Conservation (phyloP, 208 protist genomes). For the Leishmania tropica region DNA sequence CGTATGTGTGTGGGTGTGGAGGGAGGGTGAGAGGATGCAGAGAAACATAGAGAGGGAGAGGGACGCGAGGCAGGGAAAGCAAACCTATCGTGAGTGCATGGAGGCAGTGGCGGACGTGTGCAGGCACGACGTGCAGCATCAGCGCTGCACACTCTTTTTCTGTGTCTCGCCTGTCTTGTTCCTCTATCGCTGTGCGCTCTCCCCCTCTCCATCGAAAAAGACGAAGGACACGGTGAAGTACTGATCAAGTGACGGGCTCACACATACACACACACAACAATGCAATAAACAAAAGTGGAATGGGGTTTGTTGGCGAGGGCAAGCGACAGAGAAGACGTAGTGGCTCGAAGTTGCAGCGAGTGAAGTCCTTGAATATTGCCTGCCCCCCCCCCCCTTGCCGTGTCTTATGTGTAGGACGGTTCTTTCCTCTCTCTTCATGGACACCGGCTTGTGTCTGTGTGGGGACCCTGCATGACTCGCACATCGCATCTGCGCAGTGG, state of each 20-base stretch:
- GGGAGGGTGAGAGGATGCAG: background rate
- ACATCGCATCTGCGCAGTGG: background rate
- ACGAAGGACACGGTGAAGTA: background rate
- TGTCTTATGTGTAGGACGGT: background rate
- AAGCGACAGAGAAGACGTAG: background rate
- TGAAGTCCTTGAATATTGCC: background rate
- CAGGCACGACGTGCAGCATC: background rate
- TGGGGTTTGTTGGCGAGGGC: background rate
- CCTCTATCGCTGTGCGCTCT: background rate
- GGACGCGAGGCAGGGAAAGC: no score
- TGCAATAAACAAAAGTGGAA: background rate
- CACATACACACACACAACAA: background rate
- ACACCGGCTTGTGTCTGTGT: background rate
- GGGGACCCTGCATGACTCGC: background rate
- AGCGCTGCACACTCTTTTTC: background rate
- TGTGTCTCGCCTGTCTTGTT: background rate
- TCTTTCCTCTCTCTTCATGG: background rate
- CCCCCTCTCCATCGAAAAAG: background rate
- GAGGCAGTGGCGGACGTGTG: background rate
- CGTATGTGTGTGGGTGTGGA: background rate
- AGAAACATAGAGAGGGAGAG: background rate
- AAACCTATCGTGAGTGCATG: background rate
- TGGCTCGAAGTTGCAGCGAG: background rate
- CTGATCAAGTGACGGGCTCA: background rate
- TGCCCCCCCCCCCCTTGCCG: background rate